phyloP scores from a whole-genome alignment of 1,284 basidiomycete species.

The Ganoderma boninense region DNA sequence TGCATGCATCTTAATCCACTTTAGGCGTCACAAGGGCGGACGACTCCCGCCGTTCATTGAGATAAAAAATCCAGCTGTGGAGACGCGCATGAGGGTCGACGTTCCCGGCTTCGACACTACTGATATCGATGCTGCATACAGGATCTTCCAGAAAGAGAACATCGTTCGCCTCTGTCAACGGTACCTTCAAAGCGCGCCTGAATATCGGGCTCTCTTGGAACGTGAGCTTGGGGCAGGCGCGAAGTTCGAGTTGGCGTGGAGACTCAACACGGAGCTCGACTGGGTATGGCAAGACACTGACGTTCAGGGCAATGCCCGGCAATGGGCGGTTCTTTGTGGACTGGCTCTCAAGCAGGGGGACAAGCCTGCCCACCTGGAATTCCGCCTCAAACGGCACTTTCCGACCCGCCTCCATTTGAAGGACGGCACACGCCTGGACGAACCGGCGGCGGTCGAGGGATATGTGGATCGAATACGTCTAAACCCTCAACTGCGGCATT shows the following conservation, averaged over 20 bases:
- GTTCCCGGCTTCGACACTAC: constrained; percentile 57
- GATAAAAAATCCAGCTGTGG: constrained; percentile 55
- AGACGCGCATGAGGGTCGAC: constrained; percentile 70
- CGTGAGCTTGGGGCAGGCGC: constrained; percentile 61
- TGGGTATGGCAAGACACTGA: constrained; percentile 83
- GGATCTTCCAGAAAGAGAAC: constrained; percentile 65
- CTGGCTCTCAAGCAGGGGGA: constrained; percentile 69
- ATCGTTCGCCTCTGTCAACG: constrained; percentile 66
- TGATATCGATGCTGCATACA: constrained; percentile 46
- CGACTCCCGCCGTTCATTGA: constrained; percentile 54
- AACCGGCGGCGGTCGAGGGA: constrained; percentile 83
- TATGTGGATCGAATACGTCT: constrained; percentile 79
- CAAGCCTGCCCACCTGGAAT: constrained; percentile 69
- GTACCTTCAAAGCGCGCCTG: constrained; percentile 59
- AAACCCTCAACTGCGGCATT: constrained; percentile 65
- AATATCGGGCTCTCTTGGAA: constrained; percentile 72
- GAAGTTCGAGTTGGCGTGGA: constrained; percentile 80
- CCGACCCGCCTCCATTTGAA: constrained; percentile 62
- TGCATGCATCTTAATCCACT: not conserved
- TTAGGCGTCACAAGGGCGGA: constrained; percentile 69
- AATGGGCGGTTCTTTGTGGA: constrained; percentile 80
- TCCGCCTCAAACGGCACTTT: constrained; percentile 74
- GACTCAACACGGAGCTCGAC: constrained; percentile 73
- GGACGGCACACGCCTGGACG: constrained; percentile 63
- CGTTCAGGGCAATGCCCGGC: constrained; percentile 64